Evolutionary conservation across 2,329 filamentous ascomycete species (phyloP).

Genomic region (Aspergillus novoparasiticus): DNA sequence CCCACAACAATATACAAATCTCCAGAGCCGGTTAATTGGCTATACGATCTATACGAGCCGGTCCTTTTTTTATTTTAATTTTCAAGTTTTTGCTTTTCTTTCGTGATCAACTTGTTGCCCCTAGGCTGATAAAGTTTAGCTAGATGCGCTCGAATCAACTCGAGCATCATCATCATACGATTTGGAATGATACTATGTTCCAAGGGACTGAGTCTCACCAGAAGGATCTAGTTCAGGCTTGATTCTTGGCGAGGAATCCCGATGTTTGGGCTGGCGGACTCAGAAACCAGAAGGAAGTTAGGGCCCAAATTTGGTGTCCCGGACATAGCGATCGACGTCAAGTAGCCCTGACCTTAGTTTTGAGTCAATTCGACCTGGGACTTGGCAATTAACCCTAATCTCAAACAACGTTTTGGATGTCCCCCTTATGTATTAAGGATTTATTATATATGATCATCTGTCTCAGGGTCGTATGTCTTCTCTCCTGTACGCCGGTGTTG

Average conservation of each 20-base stretch:
- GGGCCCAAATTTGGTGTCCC: conserved; percentile 1
- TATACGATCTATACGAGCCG: background rate
- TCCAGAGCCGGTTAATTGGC: background rate
- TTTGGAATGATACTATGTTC: background rate
- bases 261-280: background rate
- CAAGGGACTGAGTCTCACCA: background rate
- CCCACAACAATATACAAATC: background rate
- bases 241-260: background rate
- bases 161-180: background rate
- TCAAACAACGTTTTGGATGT: background rate
- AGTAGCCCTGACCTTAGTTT: background rate
- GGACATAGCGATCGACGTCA: background rate
- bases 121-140: background rate
- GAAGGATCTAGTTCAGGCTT: background rate
- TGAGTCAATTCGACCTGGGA: background rate
- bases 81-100: background rate
- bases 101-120: background rate
- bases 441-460: background rate
- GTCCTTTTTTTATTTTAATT: background rate
- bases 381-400: background rate
- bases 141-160: background rate
- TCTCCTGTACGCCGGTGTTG: background rate
- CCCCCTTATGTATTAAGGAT: background rate
- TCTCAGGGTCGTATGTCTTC: background rate
- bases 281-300: background rate